These are phyloP conservation scores for Halophytophthora batemanensis DNA, from an alignment of 352 stramenopile genomes.

Conservation along the genomic window DNA sequence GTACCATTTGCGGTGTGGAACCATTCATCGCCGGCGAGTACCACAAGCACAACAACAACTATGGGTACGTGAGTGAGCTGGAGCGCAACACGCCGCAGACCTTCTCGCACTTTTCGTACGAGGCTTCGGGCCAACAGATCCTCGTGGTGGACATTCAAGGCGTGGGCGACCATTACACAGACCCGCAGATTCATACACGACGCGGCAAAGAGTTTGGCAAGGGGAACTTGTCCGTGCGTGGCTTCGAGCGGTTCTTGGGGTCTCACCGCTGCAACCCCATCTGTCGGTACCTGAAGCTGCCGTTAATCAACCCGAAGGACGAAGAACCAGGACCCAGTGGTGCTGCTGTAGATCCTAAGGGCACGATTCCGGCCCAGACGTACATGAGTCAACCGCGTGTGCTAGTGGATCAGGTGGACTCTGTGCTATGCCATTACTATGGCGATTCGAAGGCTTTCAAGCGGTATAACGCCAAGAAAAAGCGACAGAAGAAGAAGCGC, in stretches of 20 bases:
- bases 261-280: slow-evolving; percentile 84
- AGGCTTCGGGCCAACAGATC: slow-evolving; percentile 86
- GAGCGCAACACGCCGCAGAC: slow-evolving; percentile 81
- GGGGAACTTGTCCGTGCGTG: slow-evolving; percentile 63
- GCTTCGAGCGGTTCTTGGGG: slow-evolving; percentile 69
- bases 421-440: slow-evolving; percentile 73
- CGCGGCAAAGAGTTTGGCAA: slow-evolving; percentile 83
- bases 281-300: slow-evolving; percentile 72
- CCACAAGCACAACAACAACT: slow-evolving; percentile 87
- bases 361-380: slow-evolving; percentile 62
- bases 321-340: slow-evolving; percentile 15
- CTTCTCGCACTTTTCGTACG: slow-evolving; percentile 93
- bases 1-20: slow-evolving; percentile 74
- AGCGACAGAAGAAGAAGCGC: slow-evolving; percentile 28
- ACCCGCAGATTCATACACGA: slow-evolving; percentile 91
- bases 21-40: slow-evolving; percentile 79
- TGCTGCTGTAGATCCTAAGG: slow-evolving; percentile 41
- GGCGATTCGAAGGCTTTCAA: slow-evolving; percentile 68
- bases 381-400: slow-evolving; percentile 69
- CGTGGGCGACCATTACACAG: slow-evolving; percentile 94
- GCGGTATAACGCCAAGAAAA: slow-evolving; percentile 52
- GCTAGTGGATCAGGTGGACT: slow-evolving; percentile 55
- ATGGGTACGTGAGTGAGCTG: slow-evolving; percentile 73
- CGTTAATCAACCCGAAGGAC: slow-evolving; percentile 68
- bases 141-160: slow-evolving; percentile 95